Evolutionary conservation across 257 asterid genomes (phyloP).

Genomic region (Ilex asprella): DNA sequence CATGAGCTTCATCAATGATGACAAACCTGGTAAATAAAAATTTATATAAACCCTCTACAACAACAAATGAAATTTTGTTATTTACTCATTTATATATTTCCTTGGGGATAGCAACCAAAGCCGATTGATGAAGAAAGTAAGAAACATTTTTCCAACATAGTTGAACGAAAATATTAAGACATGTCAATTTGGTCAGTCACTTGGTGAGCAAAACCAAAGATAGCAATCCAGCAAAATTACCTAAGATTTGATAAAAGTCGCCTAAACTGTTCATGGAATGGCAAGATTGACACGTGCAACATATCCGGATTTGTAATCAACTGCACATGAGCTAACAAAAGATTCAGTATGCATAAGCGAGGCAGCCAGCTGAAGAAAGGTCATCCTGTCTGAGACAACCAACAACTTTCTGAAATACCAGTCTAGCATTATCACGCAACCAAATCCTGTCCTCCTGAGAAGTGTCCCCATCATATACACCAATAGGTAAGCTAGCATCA

Average conservation of each 20-base stretch:
- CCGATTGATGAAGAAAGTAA: no score
- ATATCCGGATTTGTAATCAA: constrained; percentile 95
- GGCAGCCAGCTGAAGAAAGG: constrained; percentile 6
- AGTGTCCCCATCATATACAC: constrained; percentile 96
- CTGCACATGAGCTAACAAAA: constrained; percentile 43
- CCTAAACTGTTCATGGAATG: constrained; percentile 69
- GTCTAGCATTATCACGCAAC: constrained; percentile 81
- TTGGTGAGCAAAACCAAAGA: no score
- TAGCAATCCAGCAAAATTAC: constrained; percentile 27
- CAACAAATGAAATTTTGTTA: constrained; percentile 3
- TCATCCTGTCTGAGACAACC: constrained; percentile 14
- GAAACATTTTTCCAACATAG: no score
- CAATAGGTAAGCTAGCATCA: constrained; percentile 58
- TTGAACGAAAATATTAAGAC: no score
- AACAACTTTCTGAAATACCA: constrained; percentile 46
- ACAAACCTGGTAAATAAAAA: constrained; percentile 45
- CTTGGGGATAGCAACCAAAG: neutral
- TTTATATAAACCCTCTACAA: constrained; percentile 5
- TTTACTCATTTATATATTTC: neutral
- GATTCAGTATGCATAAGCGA: constrained; percentile 13
- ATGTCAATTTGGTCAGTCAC: no score
- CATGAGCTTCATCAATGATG: constrained; percentile 89
- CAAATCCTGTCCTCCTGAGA: constrained; percentile 71
- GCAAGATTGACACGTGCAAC: constrained; percentile 89
- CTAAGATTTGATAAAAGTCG: constrained; percentile 78